Conservation (phyloP, 2,329 filamentous ascomycete species). For the Microdochium bolleyi region DNA sequence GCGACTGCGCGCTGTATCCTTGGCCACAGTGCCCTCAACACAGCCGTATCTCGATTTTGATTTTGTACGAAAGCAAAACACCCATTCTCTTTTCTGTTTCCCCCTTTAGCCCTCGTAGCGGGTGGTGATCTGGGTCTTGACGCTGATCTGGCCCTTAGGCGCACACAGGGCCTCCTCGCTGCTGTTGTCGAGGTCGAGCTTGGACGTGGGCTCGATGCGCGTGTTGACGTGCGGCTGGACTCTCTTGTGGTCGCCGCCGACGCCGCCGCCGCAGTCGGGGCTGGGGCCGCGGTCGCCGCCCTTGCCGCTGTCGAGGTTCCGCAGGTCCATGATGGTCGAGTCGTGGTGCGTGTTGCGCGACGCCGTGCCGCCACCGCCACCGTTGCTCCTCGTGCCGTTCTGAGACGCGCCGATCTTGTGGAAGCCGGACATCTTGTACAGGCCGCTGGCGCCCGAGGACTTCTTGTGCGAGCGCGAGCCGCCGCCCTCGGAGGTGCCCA, state of each 20-base stretch:
- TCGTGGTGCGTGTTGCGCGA: neutral
- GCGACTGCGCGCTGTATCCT: too few species aligned
- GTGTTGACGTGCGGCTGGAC: neutral
- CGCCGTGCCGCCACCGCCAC: neutral
- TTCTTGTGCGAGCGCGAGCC: neutral
- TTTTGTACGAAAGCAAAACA: too few species aligned
- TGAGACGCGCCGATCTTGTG: neutral
- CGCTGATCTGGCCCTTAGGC: neutral
- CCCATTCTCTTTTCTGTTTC: too few species aligned
- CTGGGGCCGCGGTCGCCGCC: neutral
- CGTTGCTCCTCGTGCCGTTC: neutral
- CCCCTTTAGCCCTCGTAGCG: neutral
- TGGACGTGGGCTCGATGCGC: neutral
- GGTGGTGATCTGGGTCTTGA: neutral
- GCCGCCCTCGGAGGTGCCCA: conserved; percentile 13
- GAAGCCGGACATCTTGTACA: neutral
- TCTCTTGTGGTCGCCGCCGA: neutral
- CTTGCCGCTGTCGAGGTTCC: neutral
- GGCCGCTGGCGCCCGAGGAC: neutral
- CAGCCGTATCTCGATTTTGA: too few species aligned
- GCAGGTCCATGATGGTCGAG: neutral
- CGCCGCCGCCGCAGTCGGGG: neutral
- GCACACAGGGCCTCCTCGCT: neutral
- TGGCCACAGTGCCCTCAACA: too few species aligned
- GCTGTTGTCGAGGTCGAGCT: neutral